Conservation (phyloP, 2,329 filamentous ascomycete genomes). For the Acrocalymma vagum region DNA sequence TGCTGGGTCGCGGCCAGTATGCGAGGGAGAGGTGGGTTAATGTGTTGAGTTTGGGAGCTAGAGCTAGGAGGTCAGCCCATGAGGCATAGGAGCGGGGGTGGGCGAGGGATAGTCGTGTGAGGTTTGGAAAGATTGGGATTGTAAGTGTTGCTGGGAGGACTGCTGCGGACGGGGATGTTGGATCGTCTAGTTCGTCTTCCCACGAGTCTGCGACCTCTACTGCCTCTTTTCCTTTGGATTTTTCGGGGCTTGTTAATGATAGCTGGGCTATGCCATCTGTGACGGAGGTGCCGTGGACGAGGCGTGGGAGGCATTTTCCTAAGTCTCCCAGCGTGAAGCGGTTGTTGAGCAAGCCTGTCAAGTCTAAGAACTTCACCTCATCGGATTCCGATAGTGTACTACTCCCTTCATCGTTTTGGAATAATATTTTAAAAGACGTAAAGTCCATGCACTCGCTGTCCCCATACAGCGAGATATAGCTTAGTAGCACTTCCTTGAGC, state of each 20-base stretch:
- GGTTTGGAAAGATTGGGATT: slow-evolving; percentile 55
- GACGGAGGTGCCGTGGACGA: slow-evolving; percentile 14
- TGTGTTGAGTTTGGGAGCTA: slow-evolving; percentile 63
- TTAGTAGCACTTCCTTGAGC: slow-evolving; percentile 62
- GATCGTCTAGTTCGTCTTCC: slow-evolving; percentile 51
- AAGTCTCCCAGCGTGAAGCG: slow-evolving; percentile 60
- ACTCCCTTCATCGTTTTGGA: slow-evolving; percentile 48
- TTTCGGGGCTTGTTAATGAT: slow-evolving; percentile 11
- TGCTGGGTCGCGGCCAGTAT: slow-evolving; percentile 67
- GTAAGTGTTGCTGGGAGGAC: slow-evolving; percentile 25
- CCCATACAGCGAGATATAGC: slow-evolving; percentile 63
- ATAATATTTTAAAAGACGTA: slow-evolving; percentile 60
- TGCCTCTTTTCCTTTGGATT: slow-evolving; percentile 21
- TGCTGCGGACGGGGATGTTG: not conserved
- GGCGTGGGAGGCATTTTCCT: slow-evolving; percentile 50
- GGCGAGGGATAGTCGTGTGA: slow-evolving; percentile 67
- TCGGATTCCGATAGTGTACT: slow-evolving; percentile 51
- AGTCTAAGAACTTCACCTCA: slow-evolving; percentile 60
- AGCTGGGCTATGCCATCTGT: slow-evolving; percentile 23
- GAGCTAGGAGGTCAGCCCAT: slow-evolving; percentile 63
- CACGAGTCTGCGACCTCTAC: slow-evolving; percentile 53
- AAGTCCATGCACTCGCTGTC: slow-evolving; percentile 50
- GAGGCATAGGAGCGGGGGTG: slow-evolving; percentile 58
- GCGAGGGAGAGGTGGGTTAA: slow-evolving; percentile 70
- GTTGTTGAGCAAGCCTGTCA: slow-evolving; percentile 59